Evolutionary conservation across 495 filamentous ascomycete genomes (phyloP), one percentile per base, ranked within the genome.

Genomic region (Penicillium fimorum): DNA sequence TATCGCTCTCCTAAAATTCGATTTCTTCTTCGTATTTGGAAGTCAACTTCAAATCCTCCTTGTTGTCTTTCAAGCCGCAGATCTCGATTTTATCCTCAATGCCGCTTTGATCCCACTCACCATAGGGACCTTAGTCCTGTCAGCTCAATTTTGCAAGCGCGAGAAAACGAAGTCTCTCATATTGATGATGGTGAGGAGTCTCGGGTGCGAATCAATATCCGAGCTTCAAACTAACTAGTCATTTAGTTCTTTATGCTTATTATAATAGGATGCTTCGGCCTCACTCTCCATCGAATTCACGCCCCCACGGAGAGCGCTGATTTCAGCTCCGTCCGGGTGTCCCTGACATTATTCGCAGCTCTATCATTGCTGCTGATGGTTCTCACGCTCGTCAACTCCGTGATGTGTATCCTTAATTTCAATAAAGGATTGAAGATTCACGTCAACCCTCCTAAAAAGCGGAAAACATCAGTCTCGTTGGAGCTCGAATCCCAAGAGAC

Each of bases 21-120:
- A 64, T 12, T 64, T 61, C 44, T 64, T 61, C 43, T 64, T 64
- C 17, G 48, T 64, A 2, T 64, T 64, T 22, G 59, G 58, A 41
- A 64, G 47, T 41, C 62, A 64, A 53, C 55, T 62, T 10, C 59
- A 64, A 44, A 29, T 64, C 17, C 45, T 64, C 5, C 58, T 64
- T 13, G 49, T 53, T 6, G 38, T 64, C 15, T 20, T 37, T 17
- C 25, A 58, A 10, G 6, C 45, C 5, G 20, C 48, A 20, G 49
- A 56, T 24, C 4, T 40, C 12, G 51, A 62, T 38, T 64, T 64
- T 24, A 50, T 64, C 15, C 2, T 56, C 8, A 61, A 61, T 17
- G 52, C 55, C 5, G 52, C 52, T 1, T 32, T 58, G 45, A 51
- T 62, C 33, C 59, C 62, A 8, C 32, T 62, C 27, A 49, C 62